These are phyloP conservation scores for Solanum gracilifrons DNA, from an alignment of 257 asterid genomes.

Conservation along the genomic window DNA sequence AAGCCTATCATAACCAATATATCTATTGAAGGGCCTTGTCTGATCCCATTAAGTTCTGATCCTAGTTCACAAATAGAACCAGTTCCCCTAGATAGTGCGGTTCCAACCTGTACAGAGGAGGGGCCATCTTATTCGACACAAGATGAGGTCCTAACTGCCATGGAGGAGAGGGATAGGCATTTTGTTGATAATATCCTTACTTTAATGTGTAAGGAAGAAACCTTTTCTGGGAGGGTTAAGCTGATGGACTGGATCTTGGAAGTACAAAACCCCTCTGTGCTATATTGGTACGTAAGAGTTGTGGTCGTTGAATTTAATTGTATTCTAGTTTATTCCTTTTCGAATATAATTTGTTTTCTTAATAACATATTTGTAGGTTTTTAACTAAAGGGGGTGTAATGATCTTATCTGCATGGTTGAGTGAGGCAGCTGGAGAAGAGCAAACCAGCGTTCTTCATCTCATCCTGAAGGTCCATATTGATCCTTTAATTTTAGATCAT, in stretches of 20 bases:
- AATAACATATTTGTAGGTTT: constrained; percentile 46
- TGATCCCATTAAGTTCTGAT: constrained; percentile 24
- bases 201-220: constrained; percentile 82
- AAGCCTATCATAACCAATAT: constrained; percentile 37
- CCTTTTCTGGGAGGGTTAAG: constrained; percentile 80
- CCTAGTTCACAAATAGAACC: constrained; percentile 40
- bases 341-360: background rate
- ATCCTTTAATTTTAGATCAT: background rate
- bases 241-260: constrained; percentile 80
- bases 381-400: constrained; percentile 71
- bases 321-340: background rate
- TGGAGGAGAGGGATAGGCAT: constrained; percentile 48
- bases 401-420: constrained; percentile 93
- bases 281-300: constrained; percentile 48
- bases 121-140: constrained; percentile 46
- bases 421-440: constrained; percentile 87
- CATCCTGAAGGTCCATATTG: constrained; percentile 54
- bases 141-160: constrained; percentile 39
- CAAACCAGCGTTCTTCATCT: constrained; percentile 67
- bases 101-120: constrained; percentile 44
- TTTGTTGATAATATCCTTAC: constrained; percentile 61
- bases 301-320: background rate
- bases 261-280: constrained; percentile 53
- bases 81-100: constrained; percentile 45
- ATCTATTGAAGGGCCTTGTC: constrained; percentile 28